Base-by-base conservation (phyloP, 2,329 filamentous ascomycete species). In the Paramyrothecium sp. region DNA sequence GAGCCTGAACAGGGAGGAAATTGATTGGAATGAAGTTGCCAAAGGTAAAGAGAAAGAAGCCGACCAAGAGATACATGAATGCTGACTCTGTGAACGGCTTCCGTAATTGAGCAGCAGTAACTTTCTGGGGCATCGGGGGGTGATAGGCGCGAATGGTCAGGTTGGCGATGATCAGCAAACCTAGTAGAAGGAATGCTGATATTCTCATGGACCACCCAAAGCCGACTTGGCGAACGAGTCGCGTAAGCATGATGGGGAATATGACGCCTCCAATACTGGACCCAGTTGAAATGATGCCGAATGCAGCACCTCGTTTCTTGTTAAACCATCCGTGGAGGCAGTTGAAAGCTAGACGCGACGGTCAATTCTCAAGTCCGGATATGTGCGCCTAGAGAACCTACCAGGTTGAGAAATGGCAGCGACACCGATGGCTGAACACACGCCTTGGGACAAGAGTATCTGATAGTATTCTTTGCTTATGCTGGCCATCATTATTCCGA, bases 401-500 rank as follows among this genome's bases (percentile, higher is more conserved):
- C 67, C 57, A 30, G 72, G 70, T 50, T 71, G 67, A 23, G 73
- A 72, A 48, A 75, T 67, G 19, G 69, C 67, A 0, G 68, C 65
- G 10, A 70, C 70, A 16, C 74, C 73, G 21, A 78, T 66, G 10
- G 71, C 71, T 1, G 69, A 72, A 55, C 68, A 74, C 0, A 77
- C 64, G 4, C 72, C 71, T 54, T 78, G 76, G 1, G 73, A 61
- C 1, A 78, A 63, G 11, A 78, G 65, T 54, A 78, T 69, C 49
- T 78, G 75, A 52, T 73, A 77, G 63, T 77, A 78, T 47, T 75
- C 55, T 0, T 60, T 71, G n/a, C 66, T 64, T 8, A 89, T 69
- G 8, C 77, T 81, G 0, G 82, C 77, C 84, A 88, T 87, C 83
- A 89, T 87, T 5, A 89, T 65, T 2, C 83, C 81, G 55, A 88